Evolutionary conservation across 2,329 filamentous ascomycete genomes (phyloP), one percentile per base, ranked within the genome.

Genomic region (Fulvia fulva): DNA sequence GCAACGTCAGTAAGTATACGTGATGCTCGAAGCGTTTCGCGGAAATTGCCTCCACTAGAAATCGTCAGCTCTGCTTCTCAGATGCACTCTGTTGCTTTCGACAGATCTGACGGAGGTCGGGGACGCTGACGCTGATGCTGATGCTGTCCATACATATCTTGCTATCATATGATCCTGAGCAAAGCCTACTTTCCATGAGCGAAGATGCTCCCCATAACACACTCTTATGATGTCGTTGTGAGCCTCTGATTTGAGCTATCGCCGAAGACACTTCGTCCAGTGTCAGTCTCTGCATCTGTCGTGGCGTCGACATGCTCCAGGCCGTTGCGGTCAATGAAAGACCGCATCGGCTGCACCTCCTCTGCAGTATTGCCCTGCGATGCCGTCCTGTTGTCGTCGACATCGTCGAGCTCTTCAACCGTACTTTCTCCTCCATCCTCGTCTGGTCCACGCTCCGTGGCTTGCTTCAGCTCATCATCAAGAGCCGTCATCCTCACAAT

Each of bases 401-500:
- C 26, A 30, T 50, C 22, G 5, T 50, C 23, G 11, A 26, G 8
- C n/a, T 32, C 26, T 14, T 28, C 26, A 5, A 32, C 47, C 2
- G 7, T 26, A 50, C n/a, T 32, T 12, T n/a, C n/a, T n/a, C 37
- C 12, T 14, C 53, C 50, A 11, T 58, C 56, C 5, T 59, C 55
- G 1, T 55, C 59, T 19, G 46, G 41, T 1, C 50, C 55, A 0
- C 45, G 58, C 6, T 51, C 41, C 11, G 55, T 28, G 32, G 57
- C 21, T 30, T 51, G 51, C 30, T 22, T 52, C 34, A n/a, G 69
- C 54, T 78, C 74, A n/a, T 70, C 70, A 46, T 89, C 84, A 26
- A 91, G 82, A 1, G 80, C 80, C 22, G 83, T 80, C 89, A 96
- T 92, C 7, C 83, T 78, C 4, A 79, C 65, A 7, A 89, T 80